Base-by-base conservation (phyloP, 495 filamentous ascomycete species). In the Aspergillus diversus region DNA sequence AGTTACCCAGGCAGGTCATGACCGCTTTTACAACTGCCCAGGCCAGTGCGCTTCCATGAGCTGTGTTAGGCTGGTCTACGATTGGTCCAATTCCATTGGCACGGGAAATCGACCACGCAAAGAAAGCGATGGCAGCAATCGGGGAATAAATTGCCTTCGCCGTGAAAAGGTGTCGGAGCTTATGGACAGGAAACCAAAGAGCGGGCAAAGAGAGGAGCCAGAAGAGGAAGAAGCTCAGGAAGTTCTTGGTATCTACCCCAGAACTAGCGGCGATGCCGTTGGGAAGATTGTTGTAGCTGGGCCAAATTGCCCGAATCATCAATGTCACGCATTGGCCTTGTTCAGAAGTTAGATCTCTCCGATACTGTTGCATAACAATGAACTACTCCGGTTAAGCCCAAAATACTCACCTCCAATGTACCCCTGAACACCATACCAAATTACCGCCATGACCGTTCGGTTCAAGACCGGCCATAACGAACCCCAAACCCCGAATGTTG, bases 1-100 rank as follows among this genome's bases (percentile, higher is more conserved):
- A 97, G 78, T 97, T 97, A 59, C 92, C 93, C 68, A 97, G 92
- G 27, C 90, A 89, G 48, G 81, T 87, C 93, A 97, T 96, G 75
- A 96, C 85, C 35, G 89, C 90, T 58, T 87, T 88, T 34, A 97
- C 83, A 48, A 97, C 86, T 21, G 87, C 84, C 93, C 93, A 97
- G 8, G 81, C 90, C 2, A 97, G 80, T 0, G 81, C 81, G 69
- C 83, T 87, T 49, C 93, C 93, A 42, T 88, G 74, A 32, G 86
- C 72, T 13, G 76, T 87, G 53, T 83, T 78, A 0, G 83, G 79
- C 76, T 95, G 91, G 56, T 89, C 79, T 5, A 97, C 82, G 66
- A 97, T 94, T 1, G 93, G 93, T 3, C 93, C 93, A 51, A 93
- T 82, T 9, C 93, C 93, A 16, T 93, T 83, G 33, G 93, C 93